Evolutionary conservation across 345 rosid species (phyloP).

Genomic region (Gossypium turneri): DNA sequence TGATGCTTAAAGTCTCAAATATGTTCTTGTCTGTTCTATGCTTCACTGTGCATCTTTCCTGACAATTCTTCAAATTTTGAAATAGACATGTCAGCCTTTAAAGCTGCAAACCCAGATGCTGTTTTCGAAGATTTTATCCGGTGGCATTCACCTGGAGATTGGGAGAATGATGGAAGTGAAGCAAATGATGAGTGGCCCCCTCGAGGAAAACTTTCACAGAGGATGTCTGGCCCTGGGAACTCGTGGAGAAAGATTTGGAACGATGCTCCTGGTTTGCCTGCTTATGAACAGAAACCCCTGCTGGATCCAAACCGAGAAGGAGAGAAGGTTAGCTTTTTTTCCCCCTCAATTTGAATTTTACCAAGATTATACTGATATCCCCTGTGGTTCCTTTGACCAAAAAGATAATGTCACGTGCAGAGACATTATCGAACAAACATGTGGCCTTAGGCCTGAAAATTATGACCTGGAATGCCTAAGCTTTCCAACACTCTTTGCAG

Average conservation of each 20-base stretch:
- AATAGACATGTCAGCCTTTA: conserved; percentile 96
- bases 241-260: conserved; percentile 88
- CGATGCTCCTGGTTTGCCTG: conserved; percentile 69
- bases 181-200: conserved; percentile 76
- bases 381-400: neutral
- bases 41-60: neutral
- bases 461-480: neutral
- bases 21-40: neutral
- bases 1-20: conserved; percentile 12
- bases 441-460: neutral
- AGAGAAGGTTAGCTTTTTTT: conserved; percentile 58
- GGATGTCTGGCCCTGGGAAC: conserved; percentile 92
- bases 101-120: conserved; percentile 96
- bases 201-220: conserved; percentile 71
- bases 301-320: conserved; percentile 89
- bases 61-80: conserved; percentile 16
- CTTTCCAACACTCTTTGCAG: neutral
- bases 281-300: conserved; percentile 82
- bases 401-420: neutral
- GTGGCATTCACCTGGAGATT: conserved; percentile 99
- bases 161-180: conserved; percentile 50
- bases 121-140: conserved; percentile 93
- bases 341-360: neutral
- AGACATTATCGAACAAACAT: neutral
- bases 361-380: neutral